Percentiles rank a stretch among this genome's conserved stretches.
phyloP scores from a whole-genome alignment of 192 early-diverging fungal species.

The Coemansia sp. region DNA sequence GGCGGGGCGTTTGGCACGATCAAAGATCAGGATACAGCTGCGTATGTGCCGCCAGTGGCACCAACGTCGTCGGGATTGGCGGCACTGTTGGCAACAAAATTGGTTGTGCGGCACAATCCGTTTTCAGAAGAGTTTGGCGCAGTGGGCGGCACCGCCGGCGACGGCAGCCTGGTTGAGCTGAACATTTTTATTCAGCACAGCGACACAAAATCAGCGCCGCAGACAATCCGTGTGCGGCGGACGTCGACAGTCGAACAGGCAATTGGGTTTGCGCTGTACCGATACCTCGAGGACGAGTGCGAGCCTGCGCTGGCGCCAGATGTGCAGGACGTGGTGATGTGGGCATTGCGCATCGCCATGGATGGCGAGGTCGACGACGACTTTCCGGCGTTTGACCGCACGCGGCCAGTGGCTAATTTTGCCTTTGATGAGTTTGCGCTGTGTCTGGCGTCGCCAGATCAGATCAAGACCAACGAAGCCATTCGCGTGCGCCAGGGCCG shows the following conservation, averaged over 20 bases:
- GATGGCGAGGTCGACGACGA: constrained; percentile 97
- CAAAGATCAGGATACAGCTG: not conserved
- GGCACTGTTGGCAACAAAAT: constrained; percentile 63
- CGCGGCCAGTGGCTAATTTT: constrained; percentile 79
- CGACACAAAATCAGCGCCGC: constrained; percentile 46
- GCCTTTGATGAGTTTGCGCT: constrained; percentile 91
- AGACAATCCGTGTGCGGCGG: constrained; percentile 70
- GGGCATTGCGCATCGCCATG: constrained; percentile 91
- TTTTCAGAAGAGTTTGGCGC: constrained; percentile 68
- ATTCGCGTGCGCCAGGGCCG: constrained; percentile 48
- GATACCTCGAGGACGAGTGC: constrained; percentile 75
- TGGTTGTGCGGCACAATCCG: constrained; percentile 62
- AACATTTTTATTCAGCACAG: constrained; percentile 66
- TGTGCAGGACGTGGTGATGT: constrained; percentile 68
- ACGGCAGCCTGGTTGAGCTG: constrained; percentile 58
- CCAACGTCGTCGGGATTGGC: constrained; percentile 59
- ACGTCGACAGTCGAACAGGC: constrained; percentile 88
- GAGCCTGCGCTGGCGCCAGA: constrained; percentile 64
- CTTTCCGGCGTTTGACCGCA: constrained; percentile 91
- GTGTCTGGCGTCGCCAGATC: constrained; percentile 71
- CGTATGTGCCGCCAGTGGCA: constrained; percentile 28
- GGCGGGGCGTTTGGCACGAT: not conserved
- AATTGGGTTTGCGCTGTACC: constrained; percentile 89
- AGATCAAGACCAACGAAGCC: constrained; percentile 60
- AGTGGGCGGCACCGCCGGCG: constrained; percentile 62